These are phyloP conservation scores for Citropsis articulata DNA, from an alignment of 345 rosid species.

Conservation along the genomic window DNA sequence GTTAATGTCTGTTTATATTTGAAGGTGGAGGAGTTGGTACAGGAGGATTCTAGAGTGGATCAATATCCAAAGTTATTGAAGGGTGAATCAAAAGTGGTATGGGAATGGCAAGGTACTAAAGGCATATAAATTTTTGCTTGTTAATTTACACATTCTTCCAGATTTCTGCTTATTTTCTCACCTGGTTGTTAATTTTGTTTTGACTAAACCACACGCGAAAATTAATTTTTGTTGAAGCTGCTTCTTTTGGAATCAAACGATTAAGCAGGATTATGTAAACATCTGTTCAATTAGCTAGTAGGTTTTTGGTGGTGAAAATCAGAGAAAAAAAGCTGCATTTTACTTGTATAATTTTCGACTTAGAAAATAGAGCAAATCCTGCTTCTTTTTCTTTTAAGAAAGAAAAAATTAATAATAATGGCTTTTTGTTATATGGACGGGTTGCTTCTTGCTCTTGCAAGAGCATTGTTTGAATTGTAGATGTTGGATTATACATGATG, in stretches of 20 bases:
- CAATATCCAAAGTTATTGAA: conserved; percentile 71
- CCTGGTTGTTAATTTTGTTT: background rate
- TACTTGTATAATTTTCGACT: background rate
- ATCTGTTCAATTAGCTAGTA: background rate
- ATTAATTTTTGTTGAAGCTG: background rate
- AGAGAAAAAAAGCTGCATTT: background rate
- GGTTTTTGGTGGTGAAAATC: background rate
- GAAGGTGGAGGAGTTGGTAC: conserved; percentile 83
- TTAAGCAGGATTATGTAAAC: background rate
- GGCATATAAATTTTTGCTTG: background rate
- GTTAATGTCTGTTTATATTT: conserved; percentile 7
- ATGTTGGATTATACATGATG: background rate
- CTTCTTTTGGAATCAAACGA: background rate
- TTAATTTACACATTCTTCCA: background rate
- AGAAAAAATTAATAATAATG: background rate
- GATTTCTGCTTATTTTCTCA: background rate
- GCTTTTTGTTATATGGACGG: background rate
- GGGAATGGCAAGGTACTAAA: conserved; percentile 94
- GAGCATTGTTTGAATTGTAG: background rate
- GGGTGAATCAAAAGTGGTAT: conserved; percentile 89
- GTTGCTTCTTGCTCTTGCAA: background rate
- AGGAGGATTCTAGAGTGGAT: conserved; percentile 90
- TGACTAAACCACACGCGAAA: background rate
- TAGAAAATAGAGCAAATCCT: background rate
- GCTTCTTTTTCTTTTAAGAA: background rate